Conservation (phyloP, 1,284 basidiomycete genomes). For the Ceratobasidium sp. region DNA sequence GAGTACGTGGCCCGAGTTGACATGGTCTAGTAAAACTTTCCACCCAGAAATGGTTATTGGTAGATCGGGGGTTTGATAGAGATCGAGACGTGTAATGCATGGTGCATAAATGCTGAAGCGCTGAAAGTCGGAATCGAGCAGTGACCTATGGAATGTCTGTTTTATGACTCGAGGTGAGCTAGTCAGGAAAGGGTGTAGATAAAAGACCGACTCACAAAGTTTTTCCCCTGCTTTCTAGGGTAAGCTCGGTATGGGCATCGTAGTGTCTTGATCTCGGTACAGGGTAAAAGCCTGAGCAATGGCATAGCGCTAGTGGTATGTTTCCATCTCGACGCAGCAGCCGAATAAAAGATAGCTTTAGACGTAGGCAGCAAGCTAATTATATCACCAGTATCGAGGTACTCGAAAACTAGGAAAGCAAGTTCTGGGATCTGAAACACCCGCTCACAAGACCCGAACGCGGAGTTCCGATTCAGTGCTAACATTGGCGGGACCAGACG, state of each 20-base stretch:
- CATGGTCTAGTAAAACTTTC: background rate
- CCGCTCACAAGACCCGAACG: background rate
- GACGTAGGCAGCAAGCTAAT: background rate
- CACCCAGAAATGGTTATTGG: background rate
- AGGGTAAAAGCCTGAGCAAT: slow-evolving; percentile 7
- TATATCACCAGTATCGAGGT: background rate
- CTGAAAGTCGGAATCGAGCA: slow-evolving; percentile 9
- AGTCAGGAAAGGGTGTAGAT: background rate
- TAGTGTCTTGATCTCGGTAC: slow-evolving; percentile 4
- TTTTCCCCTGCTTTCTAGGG: background rate
- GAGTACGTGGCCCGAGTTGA: slow-evolving; percentile 3
- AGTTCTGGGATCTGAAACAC: slow-evolving; percentile 20
- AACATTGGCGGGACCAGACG: background rate
- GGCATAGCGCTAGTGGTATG: slow-evolving; percentile 6
- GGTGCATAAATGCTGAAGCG: slow-evolving; percentile 20
- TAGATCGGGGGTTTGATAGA: background rate
- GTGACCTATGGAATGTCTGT: background rate
- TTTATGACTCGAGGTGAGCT: background rate
- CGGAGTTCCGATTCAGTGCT: background rate
- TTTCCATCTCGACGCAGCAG: slow-evolving; percentile 2
- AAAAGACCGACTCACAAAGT: background rate
- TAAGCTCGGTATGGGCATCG: background rate
- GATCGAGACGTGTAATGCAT: background rate
- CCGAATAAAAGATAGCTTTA: background rate
- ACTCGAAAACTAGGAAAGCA: background rate